Evolutionary conservation across 78 protist genomes (phyloP).

Genomic region (Dictyostelium purpureum): DNA sequence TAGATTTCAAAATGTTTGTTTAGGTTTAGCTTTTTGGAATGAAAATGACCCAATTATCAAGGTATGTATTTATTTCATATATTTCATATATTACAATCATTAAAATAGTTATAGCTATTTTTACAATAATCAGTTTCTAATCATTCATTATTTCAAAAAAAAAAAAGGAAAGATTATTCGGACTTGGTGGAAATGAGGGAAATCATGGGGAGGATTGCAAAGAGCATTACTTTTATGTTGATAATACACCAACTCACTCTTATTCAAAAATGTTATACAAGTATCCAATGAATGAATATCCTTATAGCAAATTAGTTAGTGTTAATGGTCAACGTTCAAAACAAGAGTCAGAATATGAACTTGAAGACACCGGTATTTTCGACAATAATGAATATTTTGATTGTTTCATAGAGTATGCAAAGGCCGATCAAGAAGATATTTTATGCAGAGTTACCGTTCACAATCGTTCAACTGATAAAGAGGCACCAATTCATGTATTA

Average conservation of each 20-base stretch:
- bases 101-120: too few relatives aligned
- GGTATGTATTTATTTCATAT: too few relatives aligned
- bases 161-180: constrained; percentile 91
- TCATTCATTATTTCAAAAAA: too few relatives aligned
- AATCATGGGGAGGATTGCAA: constrained; percentile 89
- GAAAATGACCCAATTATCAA: constrained; percentile 89
- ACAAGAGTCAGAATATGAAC: constrained; percentile 86
- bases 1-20: constrained; percentile 81
- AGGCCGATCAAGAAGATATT: constrained; percentile 73
- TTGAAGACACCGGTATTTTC: constrained; percentile 84
- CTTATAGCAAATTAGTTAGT: constrained; percentile 64
- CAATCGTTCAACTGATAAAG: constrained; percentile 50
- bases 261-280: constrained; percentile 87
- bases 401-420: constrained; percentile 85
- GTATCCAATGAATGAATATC: constrained; percentile 89
- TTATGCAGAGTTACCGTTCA: constrained; percentile 41
- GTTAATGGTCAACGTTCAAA: not conserved
- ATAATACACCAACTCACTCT: constrained; percentile 87
- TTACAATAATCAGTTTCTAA: too few relatives aligned
- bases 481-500: constrained; percentile 55
- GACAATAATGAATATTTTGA: constrained; percentile 75
- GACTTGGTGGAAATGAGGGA: constrained; percentile 84
- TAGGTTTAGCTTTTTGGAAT: constrained; percentile 87
- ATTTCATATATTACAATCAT: too few relatives aligned
- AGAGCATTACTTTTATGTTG: constrained; percentile 84